A percentile compares a stretch with the other conserved stretches of the same genome.
Conservation (phyloP, 2,329 filamentous ascomycete genomes). For the Claviceps sp. region DNA sequence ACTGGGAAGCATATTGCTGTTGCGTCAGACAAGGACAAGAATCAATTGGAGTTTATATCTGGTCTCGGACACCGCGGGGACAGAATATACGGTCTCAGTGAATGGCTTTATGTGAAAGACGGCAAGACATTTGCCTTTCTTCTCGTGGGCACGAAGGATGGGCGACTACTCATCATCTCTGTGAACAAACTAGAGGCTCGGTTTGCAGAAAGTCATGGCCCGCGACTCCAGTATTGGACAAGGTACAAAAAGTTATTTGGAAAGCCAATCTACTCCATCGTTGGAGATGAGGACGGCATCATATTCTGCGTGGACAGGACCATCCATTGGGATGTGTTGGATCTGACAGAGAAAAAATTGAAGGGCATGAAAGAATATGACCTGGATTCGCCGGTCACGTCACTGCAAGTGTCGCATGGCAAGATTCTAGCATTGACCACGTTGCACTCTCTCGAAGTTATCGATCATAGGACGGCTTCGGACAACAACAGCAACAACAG, state of each 20-base stretch:
- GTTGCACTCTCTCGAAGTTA: conserved; percentile 41
- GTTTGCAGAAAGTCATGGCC: conserved; percentile 7
- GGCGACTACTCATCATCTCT: conserved; percentile 43
- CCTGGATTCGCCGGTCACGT: conserved; percentile 39
- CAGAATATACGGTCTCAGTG: conserved; percentile 44
- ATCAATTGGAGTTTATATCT: conserved; percentile 34
- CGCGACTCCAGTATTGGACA: conserved; percentile 36
- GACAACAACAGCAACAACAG: conserved; percentile 7
- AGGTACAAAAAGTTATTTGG: conserved; percentile 32
- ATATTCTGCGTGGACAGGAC: conserved; percentile 40
- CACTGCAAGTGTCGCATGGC: conserved; percentile 32
- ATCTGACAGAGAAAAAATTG: conserved; percentile 37
- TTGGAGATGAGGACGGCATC: conserved; percentile 40
- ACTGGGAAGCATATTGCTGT: conserved; percentile 38
- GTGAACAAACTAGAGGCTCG: conserved; percentile 19
- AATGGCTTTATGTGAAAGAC: conserved; percentile 49
- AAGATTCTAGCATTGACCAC: conserved; percentile 39
- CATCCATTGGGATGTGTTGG: conserved; percentile 44
- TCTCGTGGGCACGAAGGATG: conserved; percentile 42
- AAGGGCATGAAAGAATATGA: conserved; percentile 30
- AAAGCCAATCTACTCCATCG: conserved; percentile 41
- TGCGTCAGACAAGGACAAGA: conserved; percentile 28
- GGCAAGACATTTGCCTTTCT: conserved; percentile 49
- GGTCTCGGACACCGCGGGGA: conserved; percentile 44
- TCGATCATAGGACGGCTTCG: conserved; percentile 31